Evolutionary conservation across 2,329 filamentous ascomycete genomes (phyloP), one percentile per base, ranked within the genome.

Genomic region (Phaeosphaeriaceae sp.): DNA sequence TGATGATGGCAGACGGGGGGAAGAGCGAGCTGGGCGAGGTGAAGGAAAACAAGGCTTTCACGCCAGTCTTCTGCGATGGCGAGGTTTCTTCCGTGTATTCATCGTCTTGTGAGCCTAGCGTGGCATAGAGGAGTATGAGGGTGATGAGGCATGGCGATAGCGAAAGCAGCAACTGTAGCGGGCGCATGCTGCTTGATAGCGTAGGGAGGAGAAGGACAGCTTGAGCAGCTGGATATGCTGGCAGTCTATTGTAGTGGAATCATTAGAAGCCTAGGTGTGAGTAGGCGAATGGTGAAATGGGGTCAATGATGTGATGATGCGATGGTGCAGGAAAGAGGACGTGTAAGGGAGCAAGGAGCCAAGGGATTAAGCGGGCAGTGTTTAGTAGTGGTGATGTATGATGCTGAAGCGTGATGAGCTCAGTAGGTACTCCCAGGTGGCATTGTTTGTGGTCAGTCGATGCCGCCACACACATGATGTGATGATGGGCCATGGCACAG

Each of bases 1-100:
- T 96, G 71, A 99, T 97, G 65, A 95, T 89, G 39, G 94, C 94
- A 58, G 94, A 96, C 3, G 92, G 92, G 4, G 93, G 92, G 71
- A 99, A 99, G 17, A 99, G 85, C 16, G 90, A 92, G 57, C 92
- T 90, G 1, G 92, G 79, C 8, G 75, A 75, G n/a, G 76, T 75
- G 70, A 79, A 80, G 50, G 76, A 78, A 63, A 79, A 80, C 54
- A 77, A 69, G 26, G 78, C 65, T 29, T 70, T 68, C 23, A 79
- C 61, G 54, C 67, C 57, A 36, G 70, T 65, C 37, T 70, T 67
- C 32, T 68, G 62, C 26, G 65, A 40, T 13, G 33, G 30, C 6
- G 60, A 53, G 30, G 60, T 12, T 8, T 33, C 47, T 16, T 46
- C 48, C 21, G 58, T 32, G 18, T 68, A 47, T 18, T 66, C 57